Conservation (phyloP, 768 basidiomycete species). For the Mrakia blollopis region DNA sequence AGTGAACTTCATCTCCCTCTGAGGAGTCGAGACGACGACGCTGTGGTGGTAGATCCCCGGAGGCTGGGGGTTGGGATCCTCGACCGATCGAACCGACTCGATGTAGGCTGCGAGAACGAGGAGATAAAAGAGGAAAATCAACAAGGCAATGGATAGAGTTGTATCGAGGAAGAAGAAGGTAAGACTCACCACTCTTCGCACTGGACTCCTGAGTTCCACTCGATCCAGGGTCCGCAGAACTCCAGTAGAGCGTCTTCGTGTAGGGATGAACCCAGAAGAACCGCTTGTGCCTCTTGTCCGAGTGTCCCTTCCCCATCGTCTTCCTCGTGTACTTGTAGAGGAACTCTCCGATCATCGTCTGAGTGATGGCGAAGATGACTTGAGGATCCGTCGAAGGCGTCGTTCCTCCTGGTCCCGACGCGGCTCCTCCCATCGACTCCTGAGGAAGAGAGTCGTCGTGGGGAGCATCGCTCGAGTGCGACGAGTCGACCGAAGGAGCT, state of each 20-base stretch:
- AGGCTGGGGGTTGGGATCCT: conserved; percentile 93
- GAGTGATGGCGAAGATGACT: conserved; percentile 93
- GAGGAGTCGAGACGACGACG: conserved; percentile 84
- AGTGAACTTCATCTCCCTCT: conserved; percentile 98
- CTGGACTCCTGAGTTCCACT: conserved; percentile 71
- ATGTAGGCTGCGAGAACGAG: conserved; percentile 65
- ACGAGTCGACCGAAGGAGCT: conserved; percentile 30
- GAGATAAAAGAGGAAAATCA: neutral
- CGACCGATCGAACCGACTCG: conserved; percentile 81
- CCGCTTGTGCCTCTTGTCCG: conserved; percentile 80
- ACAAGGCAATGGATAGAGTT: no score
- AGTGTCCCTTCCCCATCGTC: conserved; percentile 82
- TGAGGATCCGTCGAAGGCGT: conserved; percentile 71
- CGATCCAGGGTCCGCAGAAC: conserved; percentile 86
- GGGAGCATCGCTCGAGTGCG: conserved; percentile 36
- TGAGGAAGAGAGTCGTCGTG: conserved; percentile 29
- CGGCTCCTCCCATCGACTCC: conserved; percentile 2
- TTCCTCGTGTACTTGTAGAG: conserved; percentile 93
- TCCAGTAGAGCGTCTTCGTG: conserved; percentile 97
- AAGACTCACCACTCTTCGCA: conserved; percentile 86
- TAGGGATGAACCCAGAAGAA: conserved; percentile 99
- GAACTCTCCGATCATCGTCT: conserved; percentile 99
- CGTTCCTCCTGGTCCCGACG: conserved; percentile 31
- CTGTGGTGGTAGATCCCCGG: conserved; percentile 89
- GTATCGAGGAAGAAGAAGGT: neutral